Evolutionary conservation across 352 stramenopile genomes (phyloP).

Genomic region (Phytophthora cajani): DNA sequence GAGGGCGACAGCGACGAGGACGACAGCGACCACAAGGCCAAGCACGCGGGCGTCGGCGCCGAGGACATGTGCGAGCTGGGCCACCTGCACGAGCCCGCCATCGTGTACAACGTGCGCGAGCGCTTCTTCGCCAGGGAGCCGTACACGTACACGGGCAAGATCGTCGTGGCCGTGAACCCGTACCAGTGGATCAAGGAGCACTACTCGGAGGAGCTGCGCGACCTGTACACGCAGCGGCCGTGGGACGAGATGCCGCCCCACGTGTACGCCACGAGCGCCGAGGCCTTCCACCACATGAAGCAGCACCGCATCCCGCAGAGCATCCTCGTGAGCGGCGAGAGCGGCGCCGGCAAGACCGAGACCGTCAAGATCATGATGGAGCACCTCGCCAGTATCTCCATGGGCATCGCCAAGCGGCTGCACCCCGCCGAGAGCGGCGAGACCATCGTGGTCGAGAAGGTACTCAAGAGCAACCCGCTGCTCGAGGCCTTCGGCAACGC

Average conservation of each 20-base stretch:
- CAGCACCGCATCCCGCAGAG: conserved; percentile 71
- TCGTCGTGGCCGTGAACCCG: conserved; percentile 97
- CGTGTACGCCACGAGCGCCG: conserved; percentile 90
- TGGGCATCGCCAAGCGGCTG: conserved; percentile 60
- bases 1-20: conserved; percentile 25
- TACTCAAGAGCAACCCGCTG: conserved; percentile 97
- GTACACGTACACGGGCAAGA: conserved; percentile 98
- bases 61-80: conserved; percentile 88
- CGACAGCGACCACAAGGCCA: not conserved
- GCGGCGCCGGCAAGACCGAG: conserved; percentile 94
- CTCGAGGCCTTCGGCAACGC: conserved; percentile 99
- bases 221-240: conserved; percentile 70
- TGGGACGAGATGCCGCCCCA: conserved; percentile 86
- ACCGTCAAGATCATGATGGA: conserved; percentile 98
- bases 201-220: conserved; percentile 82
- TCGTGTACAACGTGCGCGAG: conserved; percentile 92
- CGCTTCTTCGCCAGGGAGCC: conserved; percentile 88
- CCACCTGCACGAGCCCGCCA: conserved; percentile 91
- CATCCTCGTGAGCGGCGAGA: conserved; percentile 95
- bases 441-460: conserved; percentile 84
- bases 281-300: conserved; percentile 87
- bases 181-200: conserved; percentile 92
- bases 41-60: conserved; percentile 51
- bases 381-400: conserved; percentile 91
- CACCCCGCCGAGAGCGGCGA: conserved; percentile 73